Evolutionary conservation across 2,329 filamentous ascomycete species (phyloP), one percentile per base, ranked within the genome.

Genomic region (Pyrenochaeta sp.): DNA sequence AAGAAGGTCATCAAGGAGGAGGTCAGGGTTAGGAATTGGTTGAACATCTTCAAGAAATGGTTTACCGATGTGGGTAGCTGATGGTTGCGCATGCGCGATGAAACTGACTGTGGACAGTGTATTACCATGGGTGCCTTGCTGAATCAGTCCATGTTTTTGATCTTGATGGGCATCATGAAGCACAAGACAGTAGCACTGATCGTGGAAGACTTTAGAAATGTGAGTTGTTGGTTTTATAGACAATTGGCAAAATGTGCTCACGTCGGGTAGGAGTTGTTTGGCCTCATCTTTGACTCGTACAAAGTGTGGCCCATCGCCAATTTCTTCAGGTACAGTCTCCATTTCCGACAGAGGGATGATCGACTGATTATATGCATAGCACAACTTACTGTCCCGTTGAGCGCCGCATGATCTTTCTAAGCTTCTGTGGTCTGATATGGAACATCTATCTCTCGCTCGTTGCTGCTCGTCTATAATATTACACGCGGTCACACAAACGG

Each of bases 241-340:
- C 11, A 2, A 18, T 27, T 5, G 18, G n/a, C n/a, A n/a, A n/a
- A n/a, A n/a, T n/a, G n/a, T n/a, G n/a, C n/a, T n/a, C n/a, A 7
- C 2, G 4, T 26, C 3, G 5, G 21, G 17, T 28, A 68, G 63
- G 65, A 71, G 35, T 60, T 64, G 14, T 56, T 64, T 29, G 53
- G 54, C 15, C 65, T 71, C 27, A 71, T 71, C 41, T 69, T 58
- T 47, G 89, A 90, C 0, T 86, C 89, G 1, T 84, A 87, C 74
- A 85, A 81, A 64, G 76, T 92, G 48, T 90, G 89, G 82, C 89
- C 89, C 1, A 65, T 83, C 10, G 85, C 91, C 19, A 88, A 86
- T 56, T 70, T 88, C 27, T 65, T 89, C 56, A 88, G 87, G 74
- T n/a, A n/a, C n/a, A n/a, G n/a, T n/a, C n/a, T n/a, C n/a, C n/a